phyloP scores from a whole-genome alignment of 2,329 filamentous ascomycete genomes.

The Cladophialophora exuberans region DNA sequence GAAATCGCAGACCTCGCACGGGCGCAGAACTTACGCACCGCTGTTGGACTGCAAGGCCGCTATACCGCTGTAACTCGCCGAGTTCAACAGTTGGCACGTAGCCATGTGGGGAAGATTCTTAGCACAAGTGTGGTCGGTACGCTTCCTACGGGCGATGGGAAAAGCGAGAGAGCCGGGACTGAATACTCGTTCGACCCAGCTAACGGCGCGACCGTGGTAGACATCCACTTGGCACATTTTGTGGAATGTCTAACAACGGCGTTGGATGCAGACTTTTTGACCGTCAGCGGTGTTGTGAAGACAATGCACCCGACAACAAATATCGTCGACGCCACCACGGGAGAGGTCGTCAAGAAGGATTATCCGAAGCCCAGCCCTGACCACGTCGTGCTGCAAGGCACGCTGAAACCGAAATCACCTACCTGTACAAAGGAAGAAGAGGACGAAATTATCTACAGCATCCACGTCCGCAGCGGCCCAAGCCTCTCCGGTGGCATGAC shows the following conservation, averaged over 20 bases:
- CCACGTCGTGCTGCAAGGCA: background rate
- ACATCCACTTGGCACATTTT: slow-evolving; percentile 1
- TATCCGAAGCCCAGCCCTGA: background rate
- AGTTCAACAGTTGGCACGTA: background rate
- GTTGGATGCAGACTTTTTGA: background rate
- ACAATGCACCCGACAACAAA: slow-evolving; percentile 4
- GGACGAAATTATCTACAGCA: background rate
- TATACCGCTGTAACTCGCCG: background rate
- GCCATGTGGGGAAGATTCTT: background rate
- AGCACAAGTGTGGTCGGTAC: background rate
- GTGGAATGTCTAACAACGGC: background rate
- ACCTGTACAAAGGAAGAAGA: background rate
- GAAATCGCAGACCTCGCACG: background rate
- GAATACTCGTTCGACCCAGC: background rate
- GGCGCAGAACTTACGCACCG: background rate
- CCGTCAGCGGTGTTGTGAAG: background rate
- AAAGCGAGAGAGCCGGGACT: background rate
- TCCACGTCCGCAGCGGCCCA: background rate
- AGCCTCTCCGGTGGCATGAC: slow-evolving; percentile 4
- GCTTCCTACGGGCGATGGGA: background rate
- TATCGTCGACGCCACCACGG: background rate
- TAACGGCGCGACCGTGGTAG: background rate
- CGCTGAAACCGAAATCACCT: background rate
- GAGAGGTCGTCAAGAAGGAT: background rate
- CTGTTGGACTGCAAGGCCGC: background rate